Evolutionary conservation across 805 yeast genomes (phyloP), one percentile per base, ranked within the genome.

Genomic region (Candida methanosorbosa): DNA sequence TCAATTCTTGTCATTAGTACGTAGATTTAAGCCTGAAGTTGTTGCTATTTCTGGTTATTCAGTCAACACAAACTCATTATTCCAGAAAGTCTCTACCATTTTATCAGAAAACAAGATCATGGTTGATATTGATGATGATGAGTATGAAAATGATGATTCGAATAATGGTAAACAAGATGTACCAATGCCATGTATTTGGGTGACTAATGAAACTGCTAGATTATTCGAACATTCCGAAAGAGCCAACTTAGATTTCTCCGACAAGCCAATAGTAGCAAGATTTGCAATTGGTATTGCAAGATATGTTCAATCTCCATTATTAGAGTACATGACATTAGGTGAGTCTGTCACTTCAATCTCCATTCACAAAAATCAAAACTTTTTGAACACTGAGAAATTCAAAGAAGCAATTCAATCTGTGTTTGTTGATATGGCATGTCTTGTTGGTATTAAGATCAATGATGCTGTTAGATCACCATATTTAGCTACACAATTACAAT

Each of bases 391-490:
- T 23, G 94, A 83, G 32, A 59, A 64, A 31, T 64, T 90, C 18
- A 54, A 58, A 34, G 78, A 74, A 39, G 82, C 92, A 1, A 56
- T 84, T 36, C 90, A 83, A 39, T 68, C 90, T 3, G 83, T 81
- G 1, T 80, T 85, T 52, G 97, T 92, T 31, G 98, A 92, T 59
- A 77, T 81, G 39, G 83, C 84, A 12, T 87, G 90, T 55, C 64
- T 85, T 64, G 94, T 84, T 35, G 98, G 99, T 50, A 83, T 90
- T 19, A 96, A 90, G 45, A 79, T 92, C 49, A 90, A 92, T 49
- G 88, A 81, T 42, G 95, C 96, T 7, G 79, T 86, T 5, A 66
- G 86, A 39, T 83, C 82, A 37, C 65, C 76, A 1, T 83, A 85
- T 49, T 59, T 75, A 39, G 84, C 95, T 3, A 72, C 74, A 23